Conservation (phyloP, 768 basidiomycete species). For the Tricholoma saponaceum region DNA sequence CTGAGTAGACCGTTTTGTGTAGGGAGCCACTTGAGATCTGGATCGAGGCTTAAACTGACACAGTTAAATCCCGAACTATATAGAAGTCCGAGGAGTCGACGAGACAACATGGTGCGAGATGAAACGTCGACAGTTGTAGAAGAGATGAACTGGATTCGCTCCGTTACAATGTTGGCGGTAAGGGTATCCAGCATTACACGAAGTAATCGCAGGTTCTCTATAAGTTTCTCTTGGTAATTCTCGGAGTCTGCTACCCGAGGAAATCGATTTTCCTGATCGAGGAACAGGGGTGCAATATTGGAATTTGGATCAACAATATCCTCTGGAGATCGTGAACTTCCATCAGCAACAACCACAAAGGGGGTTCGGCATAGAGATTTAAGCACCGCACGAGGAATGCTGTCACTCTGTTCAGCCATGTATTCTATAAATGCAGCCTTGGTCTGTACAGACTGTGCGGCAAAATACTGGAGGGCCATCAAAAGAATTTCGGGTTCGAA, state of each 20-base stretch:
- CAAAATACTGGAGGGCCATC: slow-evolving; percentile 25
- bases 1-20: slow-evolving; percentile 29
- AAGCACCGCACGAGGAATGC: slow-evolving; percentile 22
- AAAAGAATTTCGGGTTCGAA: slow-evolving; percentile 21
- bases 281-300: slow-evolving; percentile 24
- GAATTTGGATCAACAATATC: slow-evolving; percentile 30
- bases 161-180: slow-evolving; percentile 26
- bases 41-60: slow-evolving; percentile 4
- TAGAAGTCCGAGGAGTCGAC: slow-evolving; percentile 19
- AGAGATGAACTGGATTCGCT: slow-evolving; percentile 32
- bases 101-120: slow-evolving; percentile 10
- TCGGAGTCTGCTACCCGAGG: slow-evolving; percentile 7
- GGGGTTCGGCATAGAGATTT: slow-evolving; percentile 16
- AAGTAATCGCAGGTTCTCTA: slow-evolving; percentile 17
- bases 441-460: slow-evolving; percentile 20
- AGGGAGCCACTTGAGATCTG: slow-evolving; percentile 32
- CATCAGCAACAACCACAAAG: slow-evolving; percentile 25
- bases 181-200: slow-evolving; percentile 25
- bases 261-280: slow-evolving; percentile 7
- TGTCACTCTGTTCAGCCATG: slow-evolving; percentile 18
- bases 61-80: slow-evolving; percentile 10
- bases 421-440: slow-evolving; percentile 24
- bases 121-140: slow-evolving; percentile 4
- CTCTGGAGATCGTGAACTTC: slow-evolving; percentile 15
- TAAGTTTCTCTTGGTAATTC: slow-evolving; percentile 10